Evolutionary conservation across 345 rosid species (phyloP).

Genomic region (Moringa oleifera): DNA sequence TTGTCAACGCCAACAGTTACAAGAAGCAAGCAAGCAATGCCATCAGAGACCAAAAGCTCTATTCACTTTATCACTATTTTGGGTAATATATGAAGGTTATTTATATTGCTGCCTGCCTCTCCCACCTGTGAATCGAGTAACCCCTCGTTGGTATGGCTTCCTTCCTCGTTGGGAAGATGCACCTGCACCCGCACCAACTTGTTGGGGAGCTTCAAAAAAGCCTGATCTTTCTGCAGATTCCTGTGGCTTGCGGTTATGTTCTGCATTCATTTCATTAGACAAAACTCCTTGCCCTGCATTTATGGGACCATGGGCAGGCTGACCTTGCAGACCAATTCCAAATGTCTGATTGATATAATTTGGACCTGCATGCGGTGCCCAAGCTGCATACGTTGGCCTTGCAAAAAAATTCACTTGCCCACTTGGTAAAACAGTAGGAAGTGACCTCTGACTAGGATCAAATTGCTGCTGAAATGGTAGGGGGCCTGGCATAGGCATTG

Average conservation of each 20-base stretch:
- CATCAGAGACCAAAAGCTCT: background rate
- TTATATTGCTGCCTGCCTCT: slow-evolving; percentile 29
- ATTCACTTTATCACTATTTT: no score
- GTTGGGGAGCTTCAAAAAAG: slow-evolving; percentile 28
- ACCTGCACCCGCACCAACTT: slow-evolving; percentile 33
- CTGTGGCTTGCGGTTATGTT: slow-evolving; percentile 21
- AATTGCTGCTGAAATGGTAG: slow-evolving; percentile 49
- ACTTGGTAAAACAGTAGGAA: slow-evolving; percentile 32
- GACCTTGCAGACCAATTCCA: slow-evolving; percentile 35
- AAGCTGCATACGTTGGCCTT: slow-evolving; percentile 35
- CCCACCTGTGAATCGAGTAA: slow-evolving; percentile 37
- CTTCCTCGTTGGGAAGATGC: slow-evolving; percentile 38
- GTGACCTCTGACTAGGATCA: slow-evolving; percentile 34
- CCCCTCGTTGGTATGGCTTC: slow-evolving; percentile 34
- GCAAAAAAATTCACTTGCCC: slow-evolving; percentile 42
- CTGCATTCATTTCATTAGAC: slow-evolving; percentile 12
- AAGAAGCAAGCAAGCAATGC: background rate
- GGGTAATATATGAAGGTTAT: slow-evolving; percentile 4
- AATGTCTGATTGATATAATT: slow-evolving; percentile 46
- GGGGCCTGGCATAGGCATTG: slow-evolving; percentile 18
- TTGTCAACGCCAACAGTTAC: background rate
- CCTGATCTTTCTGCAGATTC: slow-evolving; percentile 9
- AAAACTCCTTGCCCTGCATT: slow-evolving; percentile 22
- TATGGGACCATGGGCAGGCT: slow-evolving; percentile 14
- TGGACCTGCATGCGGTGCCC: slow-evolving; percentile 48